Evolutionary conservation across 2,329 filamentous ascomycete genomes (phyloP), one percentile per base, ranked within the genome.

Genomic region (Alternaria incomplexa): DNA sequence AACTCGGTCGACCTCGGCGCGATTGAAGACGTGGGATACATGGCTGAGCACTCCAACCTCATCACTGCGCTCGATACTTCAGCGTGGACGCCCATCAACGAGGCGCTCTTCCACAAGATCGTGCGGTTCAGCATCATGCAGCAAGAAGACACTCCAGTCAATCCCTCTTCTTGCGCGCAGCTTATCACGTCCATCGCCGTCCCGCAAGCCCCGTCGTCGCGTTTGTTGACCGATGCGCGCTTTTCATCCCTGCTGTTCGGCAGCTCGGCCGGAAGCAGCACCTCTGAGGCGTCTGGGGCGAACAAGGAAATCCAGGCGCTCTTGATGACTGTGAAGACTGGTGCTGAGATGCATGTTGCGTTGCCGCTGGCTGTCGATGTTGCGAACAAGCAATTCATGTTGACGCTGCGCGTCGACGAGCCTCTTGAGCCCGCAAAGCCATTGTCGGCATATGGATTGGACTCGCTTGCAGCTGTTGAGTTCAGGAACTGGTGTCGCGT

Each of bases 1-100:
- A 59, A 69, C 13, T 75, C 73, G 5, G 55, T 77, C 26, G 74
- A 68, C 22, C 58, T 72, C 6, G 73, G 73, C 4, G 72, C 73
- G 23, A 71, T 77, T 5, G 67, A 68, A 6, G 71, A 77, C 61
- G 66, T 67, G 4, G 72, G 74, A 12, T 74, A 71, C 59, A 53
- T 76, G 6, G 66, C 69, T 9, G 73, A 30, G 8, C 40, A 25
- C 26, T 13, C 36, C 0, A 43, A 50, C 17, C 28, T 40, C 10
- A 8, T 25, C 20, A 2, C 20, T n/a, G 13, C 28, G 15, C 28
- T 22, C 17, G 32, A 48, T 25, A 5, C 32, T 13, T 12, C 23
- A n/a, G 55, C 17, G 28, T 44, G 22, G 28, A 9, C 7, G 17
- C 20, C 7, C 47, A 57, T 48, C 36, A 36, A 40, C 55, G 10